Percentiles rank a stretch among this genome's conserved stretches.
phyloP scores from a whole-genome alignment of 495 filamentous ascomycete species.

The Penicillium antarcticum region DNA sequence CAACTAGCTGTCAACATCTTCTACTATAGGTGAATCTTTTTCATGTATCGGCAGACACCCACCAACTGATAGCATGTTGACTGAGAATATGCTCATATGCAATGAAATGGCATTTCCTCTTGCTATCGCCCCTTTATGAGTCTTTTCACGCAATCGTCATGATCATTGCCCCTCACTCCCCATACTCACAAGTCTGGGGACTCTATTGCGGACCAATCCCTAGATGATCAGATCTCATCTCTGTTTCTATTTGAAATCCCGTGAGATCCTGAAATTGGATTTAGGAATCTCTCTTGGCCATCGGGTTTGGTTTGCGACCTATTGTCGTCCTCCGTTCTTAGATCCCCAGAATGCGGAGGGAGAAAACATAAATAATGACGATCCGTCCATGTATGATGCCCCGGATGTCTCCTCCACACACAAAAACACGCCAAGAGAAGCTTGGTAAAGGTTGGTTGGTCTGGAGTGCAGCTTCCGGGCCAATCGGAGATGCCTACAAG shows the following conservation, averaged over 20 bases:
- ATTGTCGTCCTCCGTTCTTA: not conserved
- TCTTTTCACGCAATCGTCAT: too few species aligned
- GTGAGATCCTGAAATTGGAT: not conserved
- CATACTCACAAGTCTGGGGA: conserved; percentile 1
- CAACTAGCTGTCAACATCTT: too few species aligned
- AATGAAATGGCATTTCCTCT: too few species aligned
- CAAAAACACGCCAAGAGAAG: conserved; percentile 6
- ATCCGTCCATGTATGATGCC: conserved; percentile 16
- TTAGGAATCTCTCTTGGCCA: not conserved
- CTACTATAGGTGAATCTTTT: too few species aligned
- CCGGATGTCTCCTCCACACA: conserved; percentile 27
- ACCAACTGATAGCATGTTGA: too few species aligned
- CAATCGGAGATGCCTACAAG: conserved; percentile 16
- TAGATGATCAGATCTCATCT: not conserved
- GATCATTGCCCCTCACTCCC: not conserved
- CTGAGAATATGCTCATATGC: too few species aligned
- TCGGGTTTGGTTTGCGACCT: conserved; percentile 19
- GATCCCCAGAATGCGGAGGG: conserved; percentile 14
- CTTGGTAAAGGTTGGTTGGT: conserved; percentile 8
- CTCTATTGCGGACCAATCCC: not conserved
- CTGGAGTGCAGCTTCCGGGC: not conserved
- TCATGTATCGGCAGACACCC: too few species aligned
- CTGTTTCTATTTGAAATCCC: not conserved
- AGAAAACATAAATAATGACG: conserved; percentile 11
- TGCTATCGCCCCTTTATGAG: too few species aligned